A percentile compares a stretch with the other conserved stretches of the same genome.
Evolutionary conservation across 2,329 filamentous ascomycete genomes (phyloP).

Genomic region (Proliferodiscus dingleyae): DNA sequence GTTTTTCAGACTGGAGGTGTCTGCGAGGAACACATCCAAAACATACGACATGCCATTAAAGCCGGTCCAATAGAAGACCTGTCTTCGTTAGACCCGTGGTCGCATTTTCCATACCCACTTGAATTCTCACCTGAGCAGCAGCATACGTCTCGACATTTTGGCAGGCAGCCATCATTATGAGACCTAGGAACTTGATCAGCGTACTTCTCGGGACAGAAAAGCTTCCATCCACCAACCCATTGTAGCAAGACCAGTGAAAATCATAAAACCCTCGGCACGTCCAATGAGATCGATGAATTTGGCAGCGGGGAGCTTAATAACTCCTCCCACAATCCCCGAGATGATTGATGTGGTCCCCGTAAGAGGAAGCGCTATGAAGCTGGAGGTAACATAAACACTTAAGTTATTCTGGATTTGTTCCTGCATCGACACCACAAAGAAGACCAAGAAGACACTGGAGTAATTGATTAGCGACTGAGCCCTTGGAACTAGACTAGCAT

Average conservation of each 20-base stretch:
- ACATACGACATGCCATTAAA: conserved; percentile 33
- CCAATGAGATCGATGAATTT: conserved; percentile 66
- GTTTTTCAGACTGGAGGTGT: conserved; percentile 60
- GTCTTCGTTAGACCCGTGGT: not conserved
- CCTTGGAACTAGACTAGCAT: not conserved
- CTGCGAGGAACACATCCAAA: conserved; percentile 55
- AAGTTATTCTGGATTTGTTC: conserved; percentile 16
- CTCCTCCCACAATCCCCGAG: conserved; percentile 25
- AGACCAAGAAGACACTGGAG: conserved; percentile 25
- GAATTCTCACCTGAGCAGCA: conserved; percentile 42
- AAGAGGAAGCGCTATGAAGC: conserved; percentile 21
- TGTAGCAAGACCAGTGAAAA: conserved; percentile 49
- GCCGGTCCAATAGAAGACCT: conserved; percentile 28
- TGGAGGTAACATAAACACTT: conserved; percentile 22
- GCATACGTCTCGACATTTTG: conserved; percentile 56
- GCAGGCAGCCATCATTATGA: conserved; percentile 63
- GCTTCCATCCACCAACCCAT: conserved; percentile 25
- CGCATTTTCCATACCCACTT: not conserved
- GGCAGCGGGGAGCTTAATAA: conserved; percentile 41
- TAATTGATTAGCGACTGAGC: conserved; percentile 9
- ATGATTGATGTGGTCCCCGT: conserved; percentile 24
- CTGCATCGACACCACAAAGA: conserved; percentile 26
- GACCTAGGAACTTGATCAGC: conserved; percentile 31
- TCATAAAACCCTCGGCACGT: conserved; percentile 56
- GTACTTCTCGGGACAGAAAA: not conserved